Percentiles rank a stretch among this genome's conserved stretches.
Conservation (phyloP, 129 eudicot genomes). For the Ambrosia trifida region DNA sequence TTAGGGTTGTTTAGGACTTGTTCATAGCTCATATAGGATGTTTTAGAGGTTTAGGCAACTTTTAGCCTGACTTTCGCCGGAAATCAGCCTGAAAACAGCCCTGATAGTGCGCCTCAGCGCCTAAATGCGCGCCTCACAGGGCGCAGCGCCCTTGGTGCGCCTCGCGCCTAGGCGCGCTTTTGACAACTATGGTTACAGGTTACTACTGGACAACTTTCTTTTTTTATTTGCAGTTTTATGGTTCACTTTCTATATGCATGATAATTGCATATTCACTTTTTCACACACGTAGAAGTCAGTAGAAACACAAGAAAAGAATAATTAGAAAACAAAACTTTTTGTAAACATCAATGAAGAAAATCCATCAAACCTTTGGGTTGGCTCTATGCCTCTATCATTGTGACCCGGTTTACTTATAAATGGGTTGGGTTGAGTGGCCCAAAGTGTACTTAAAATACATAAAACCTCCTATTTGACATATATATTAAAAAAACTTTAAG, state of each 20-base stretch:
- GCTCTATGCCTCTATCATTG: background rate
- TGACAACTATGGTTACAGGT: too few species aligned
- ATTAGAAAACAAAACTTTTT: background rate
- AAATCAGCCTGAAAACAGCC: too few species aligned
- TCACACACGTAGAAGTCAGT: background rate
- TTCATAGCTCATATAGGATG: too few species aligned
- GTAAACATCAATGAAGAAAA: background rate
- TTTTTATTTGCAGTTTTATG: conserved; percentile 3
- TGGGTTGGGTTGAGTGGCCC: background rate
- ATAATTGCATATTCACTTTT: conserved; percentile 5
- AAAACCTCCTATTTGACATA: background rate
- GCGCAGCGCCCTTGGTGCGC: too few species aligned
- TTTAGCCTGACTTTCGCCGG: too few species aligned
- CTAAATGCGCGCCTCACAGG: too few species aligned
- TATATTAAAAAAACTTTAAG: background rate
- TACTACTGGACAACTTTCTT: too few species aligned
- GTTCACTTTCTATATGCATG: conserved; percentile 10
- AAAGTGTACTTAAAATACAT: too few species aligned
- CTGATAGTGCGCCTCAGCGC: too few species aligned
- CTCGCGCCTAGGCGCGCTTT: too few species aligned
- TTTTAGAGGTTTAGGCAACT: too few species aligned
- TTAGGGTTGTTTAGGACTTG: too few species aligned
- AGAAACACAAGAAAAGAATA: background rate
- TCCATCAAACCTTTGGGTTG: conserved; percentile 7
- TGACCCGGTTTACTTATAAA: background rate